Evolutionary conservation across 306 rosid species (phyloP).

Genomic region (Fragaria ananassa): DNA sequence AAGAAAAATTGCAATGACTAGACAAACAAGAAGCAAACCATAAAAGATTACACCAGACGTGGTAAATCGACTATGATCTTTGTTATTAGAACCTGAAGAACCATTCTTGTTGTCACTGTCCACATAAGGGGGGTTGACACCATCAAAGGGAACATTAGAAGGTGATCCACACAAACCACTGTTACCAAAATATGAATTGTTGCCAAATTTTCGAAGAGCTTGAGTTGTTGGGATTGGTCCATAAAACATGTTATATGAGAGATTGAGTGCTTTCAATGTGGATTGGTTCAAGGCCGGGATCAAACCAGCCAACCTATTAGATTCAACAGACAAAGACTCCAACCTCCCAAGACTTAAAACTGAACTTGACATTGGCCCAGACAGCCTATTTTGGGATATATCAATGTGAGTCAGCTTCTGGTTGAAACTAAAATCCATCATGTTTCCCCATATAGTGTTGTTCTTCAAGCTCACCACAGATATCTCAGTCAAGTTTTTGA

Average conservation of each 20-base stretch:
- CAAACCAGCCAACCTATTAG: slow-evolving; percentile 34
- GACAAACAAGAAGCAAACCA: slow-evolving; percentile 34
- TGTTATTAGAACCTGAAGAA: background rate
- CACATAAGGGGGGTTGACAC: background rate
- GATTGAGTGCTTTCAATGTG: slow-evolving; percentile 31
- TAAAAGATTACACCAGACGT: background rate
- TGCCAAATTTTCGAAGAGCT: slow-evolving; percentile 25
- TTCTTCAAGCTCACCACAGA: slow-evolving; percentile 40
- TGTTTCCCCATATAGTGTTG: slow-evolving; percentile 33
- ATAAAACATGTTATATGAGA: slow-evolving; percentile 42
- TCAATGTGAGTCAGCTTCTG: slow-evolving; percentile 35
- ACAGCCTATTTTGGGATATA: slow-evolving; percentile 33
- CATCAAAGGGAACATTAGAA: slow-evolving; percentile 4
- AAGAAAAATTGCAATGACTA: slow-evolving; percentile 41
- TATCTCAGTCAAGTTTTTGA: slow-evolving; percentile 30
- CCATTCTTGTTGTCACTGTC: background rate
- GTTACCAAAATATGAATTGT: slow-evolving; percentile 37
- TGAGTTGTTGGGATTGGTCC: slow-evolving; percentile 39
- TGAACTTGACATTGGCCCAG: slow-evolving; percentile 34
- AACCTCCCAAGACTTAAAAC: slow-evolving; percentile 25
- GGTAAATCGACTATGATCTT: background rate
- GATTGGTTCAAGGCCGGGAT: slow-evolving; percentile 44
- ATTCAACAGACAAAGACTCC: slow-evolving; percentile 36
- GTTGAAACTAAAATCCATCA: slow-evolving; percentile 35
- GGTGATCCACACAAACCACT: slow-evolving; percentile 36